phyloP scores from a whole-genome alignment of 2,329 filamentous ascomycete genomes.

The Tolypocladium amazonense region DNA sequence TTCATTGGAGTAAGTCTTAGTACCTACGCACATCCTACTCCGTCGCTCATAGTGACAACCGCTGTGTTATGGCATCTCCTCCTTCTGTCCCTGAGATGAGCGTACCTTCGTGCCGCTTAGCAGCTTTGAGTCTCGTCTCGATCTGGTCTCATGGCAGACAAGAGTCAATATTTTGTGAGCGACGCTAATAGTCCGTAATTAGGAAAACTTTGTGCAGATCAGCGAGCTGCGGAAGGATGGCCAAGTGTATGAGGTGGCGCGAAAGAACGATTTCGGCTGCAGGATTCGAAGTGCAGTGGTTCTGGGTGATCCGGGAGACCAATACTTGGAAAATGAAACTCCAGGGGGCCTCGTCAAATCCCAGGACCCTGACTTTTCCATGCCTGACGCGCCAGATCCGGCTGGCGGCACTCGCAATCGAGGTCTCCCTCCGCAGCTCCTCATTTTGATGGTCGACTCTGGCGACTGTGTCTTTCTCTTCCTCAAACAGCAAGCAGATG shows the following conservation, averaged over 20 bases:
- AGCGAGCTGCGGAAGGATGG: constrained; percentile 61
- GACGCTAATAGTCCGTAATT: not conserved
- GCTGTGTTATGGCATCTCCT: not conserved
- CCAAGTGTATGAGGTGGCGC: constrained; percentile 64
- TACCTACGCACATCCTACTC: not conserved
- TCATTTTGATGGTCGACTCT: constrained; percentile 66
- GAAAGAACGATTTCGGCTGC: constrained; percentile 67
- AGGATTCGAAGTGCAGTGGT: constrained; percentile 71
- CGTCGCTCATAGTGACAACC: not conserved
- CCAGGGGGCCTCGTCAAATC: constrained; percentile 20
- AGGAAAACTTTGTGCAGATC: constrained; percentile 74
- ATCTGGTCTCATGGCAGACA: not conserved
- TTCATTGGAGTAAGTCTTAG: constrained; percentile 61
- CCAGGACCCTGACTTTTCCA: constrained; percentile 28
- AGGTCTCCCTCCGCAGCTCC: constrained; percentile 61
- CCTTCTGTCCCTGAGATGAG: not conserved
- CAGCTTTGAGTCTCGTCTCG: not conserved
- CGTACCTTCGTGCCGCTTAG: not conserved
- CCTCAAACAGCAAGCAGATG: constrained; percentile 34
- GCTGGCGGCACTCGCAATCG: constrained; percentile 2
- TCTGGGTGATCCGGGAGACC: constrained; percentile 47
- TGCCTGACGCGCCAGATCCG: constrained; percentile 17
- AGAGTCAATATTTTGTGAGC: not conserved
- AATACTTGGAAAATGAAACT: constrained; percentile 20
- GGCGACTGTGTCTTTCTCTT: constrained; percentile 71